Base-by-base conservation (phyloP, 306 rosid genomes). In the Crataegus laevigata region DNA sequence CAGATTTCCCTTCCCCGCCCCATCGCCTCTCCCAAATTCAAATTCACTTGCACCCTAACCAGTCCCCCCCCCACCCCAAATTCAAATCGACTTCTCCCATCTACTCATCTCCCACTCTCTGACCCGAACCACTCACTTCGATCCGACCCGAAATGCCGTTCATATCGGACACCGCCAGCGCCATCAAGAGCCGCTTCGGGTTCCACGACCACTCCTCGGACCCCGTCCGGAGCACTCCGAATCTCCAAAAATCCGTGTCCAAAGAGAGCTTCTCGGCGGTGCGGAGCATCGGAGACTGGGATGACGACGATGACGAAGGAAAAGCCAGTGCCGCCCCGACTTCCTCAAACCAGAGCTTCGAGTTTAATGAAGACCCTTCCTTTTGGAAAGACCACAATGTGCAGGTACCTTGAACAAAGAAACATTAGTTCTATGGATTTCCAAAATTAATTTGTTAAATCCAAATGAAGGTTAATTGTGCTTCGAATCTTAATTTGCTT, bases 321-420 rank as follows among this genome's bases (percentile, higher is more conserved):
- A 75, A 34, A n/a, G 82, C 54, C 61, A 83, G 73, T 55, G 79
- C 82, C 67, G 70, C 72, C 72, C 47, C 79, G 40, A 84, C 79
- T 76, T 79, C 89, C 14, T 82, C 91, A 0, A 66, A 72, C 69
- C 93, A 84, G 66, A 86, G 88, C 82, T 94, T 92, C 62, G 99
- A 94, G 85, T 52, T 94, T 32, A 38, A 10, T 4, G 98, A 94
- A 40, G 99, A 94, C 57, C 98, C 99, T 19, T 85, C 97, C 34
- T 94, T 94, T 82, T 94, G 99, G 99, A 90, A 88, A 81, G 99
- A 94, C 71, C 96, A 92, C 80, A 94, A 92, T 74, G 99, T 94
- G 40, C 99, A 94, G 97, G 99, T 94, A 84, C 34, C 24, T 59
- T 29, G 1, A 9, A 15, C 55, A n/a, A 22, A 3, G 26, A 51